Conservation (phyloP, 2,329 filamentous ascomycete genomes). For the Beauveria sp. region DNA sequence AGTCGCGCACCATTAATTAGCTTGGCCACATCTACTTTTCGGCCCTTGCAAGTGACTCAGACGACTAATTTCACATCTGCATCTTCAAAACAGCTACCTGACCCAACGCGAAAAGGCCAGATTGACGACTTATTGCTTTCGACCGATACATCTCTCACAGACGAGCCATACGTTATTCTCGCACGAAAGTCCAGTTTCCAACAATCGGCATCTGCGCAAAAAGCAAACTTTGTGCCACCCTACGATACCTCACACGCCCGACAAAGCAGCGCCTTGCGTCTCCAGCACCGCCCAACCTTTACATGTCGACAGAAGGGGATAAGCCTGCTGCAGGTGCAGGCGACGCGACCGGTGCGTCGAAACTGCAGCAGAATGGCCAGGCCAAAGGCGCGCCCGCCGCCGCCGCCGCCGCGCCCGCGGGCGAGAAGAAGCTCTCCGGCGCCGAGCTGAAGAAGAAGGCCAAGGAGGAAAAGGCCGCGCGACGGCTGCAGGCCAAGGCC, state of each 20-base stretch:
- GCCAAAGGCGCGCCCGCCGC: constrained; percentile 13
- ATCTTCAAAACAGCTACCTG: background rate
- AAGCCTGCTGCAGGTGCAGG: constrained; percentile 21
- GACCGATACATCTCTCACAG: background rate
- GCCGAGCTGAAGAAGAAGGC: constrained; percentile 83
- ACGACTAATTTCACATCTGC: background rate
- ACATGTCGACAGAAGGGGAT: constrained; percentile 27
- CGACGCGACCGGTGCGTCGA: constrained; percentile 16
- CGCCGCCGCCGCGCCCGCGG: constrained; percentile 14
- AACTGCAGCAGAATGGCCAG: constrained; percentile 20
- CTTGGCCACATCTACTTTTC: background rate
- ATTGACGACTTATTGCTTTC: background rate
- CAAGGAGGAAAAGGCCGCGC: constrained; percentile 85
- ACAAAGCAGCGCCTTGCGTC: constrained; percentile 7
- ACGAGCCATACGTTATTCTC: background rate
- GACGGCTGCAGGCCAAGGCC: constrained; percentile 64
- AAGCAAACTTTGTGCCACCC: background rate
- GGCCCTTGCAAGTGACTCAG: constrained; percentile 6
- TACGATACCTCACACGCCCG: constrained; percentile 12
- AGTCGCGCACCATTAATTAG: background rate
- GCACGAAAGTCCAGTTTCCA: too few relatives aligned
- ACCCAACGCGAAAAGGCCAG: background rate
- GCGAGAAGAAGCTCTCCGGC: constrained; percentile 54
- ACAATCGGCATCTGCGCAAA: background rate
- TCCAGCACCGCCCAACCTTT: background rate